Base-by-base conservation (phyloP, 2,329 filamentous ascomycete genomes). In the Fusarium fujikuroi region DNA sequence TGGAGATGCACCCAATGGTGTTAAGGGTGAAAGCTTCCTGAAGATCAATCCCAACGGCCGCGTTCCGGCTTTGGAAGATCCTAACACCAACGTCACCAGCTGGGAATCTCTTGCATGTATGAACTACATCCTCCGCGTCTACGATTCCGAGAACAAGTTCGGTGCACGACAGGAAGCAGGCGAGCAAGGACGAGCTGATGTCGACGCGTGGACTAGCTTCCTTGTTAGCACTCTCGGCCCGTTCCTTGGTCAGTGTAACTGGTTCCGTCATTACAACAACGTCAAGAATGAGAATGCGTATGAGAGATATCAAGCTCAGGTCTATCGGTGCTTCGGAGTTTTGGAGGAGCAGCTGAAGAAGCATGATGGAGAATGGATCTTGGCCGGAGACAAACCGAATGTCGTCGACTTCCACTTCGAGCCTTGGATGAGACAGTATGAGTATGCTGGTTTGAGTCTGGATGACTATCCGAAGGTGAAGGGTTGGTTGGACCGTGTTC, bases 31-130 rank as follows among this genome's bases (percentile, higher is more conserved):
- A 14, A 80, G 79, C 36, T 81, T 74, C 60, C 75, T 69, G 3
- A 49, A 66, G 25, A 53, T 81, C 61, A 81, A 81, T 49, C 78
- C 80, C 5, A 82, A 82, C 42, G 79, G 80, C 14, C 79, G 80
- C 3, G 60, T 80, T 4, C 80, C 80, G 0, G 74, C 77, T 2
- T 72, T 81, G 21, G 58, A 75, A 21, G 80, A 82, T 32, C 80
- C 80, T 5, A 82, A 81, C 68, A 79, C 74, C 1, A 74, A 67
- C 16, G 52, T 81, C 12, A 79, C 77, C 2, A 72, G 82, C 7
- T 83, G 66, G 63, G 74, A 76, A 40, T 72, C 65, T 9, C 43
- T 73, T 9, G 69, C 74, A 9, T 76, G 76, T 10, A 47, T 77
- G n/a, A 65, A 75, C 37, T 78, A 77, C 39, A 57, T 77, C 3